Percentiles rank a stretch among this genome's conserved stretches.
Conservation (phyloP, 2,329 filamentous ascomycete genomes). For the Fusarium verticillioides region DNA sequence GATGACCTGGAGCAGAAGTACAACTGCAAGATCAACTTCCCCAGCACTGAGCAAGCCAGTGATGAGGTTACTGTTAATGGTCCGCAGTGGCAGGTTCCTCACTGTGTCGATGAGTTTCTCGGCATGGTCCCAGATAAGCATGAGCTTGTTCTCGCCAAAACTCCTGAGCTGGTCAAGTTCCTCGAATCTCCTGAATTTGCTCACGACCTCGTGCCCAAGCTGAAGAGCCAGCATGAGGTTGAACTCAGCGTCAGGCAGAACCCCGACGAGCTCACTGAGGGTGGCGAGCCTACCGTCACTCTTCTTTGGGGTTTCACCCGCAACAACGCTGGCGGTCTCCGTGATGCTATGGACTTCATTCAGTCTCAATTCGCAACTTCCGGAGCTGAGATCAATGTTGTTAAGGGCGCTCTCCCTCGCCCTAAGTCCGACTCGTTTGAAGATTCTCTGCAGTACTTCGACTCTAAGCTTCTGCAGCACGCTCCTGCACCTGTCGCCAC, state of each 20-base stretch:
- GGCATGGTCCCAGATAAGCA: constrained; percentile 98
- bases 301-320: constrained; percentile 88
- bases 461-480: constrained; percentile 95
- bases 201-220: constrained; percentile 81
- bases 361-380: constrained; percentile 86
- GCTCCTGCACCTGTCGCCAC: constrained; percentile 83
- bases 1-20: constrained; percentile 98
- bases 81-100: constrained; percentile 97
- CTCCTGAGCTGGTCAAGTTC: constrained; percentile 80
- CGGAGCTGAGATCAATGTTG: constrained; percentile 85
- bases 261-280: constrained; percentile 66
- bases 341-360: constrained; percentile 95
- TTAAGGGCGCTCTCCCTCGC: constrained; percentile 96
- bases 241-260: constrained; percentile 80
- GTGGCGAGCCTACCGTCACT: constrained; percentile 67
- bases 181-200: constrained; percentile 85
- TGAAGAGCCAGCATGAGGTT: constrained; percentile 92
- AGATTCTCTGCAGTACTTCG: constrained; percentile 95
- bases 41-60: constrained; percentile 95
- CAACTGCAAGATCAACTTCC: constrained; percentile 99
- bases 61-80: constrained; percentile 96
- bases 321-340: constrained; percentile 94
- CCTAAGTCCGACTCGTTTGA: constrained; percentile 99
- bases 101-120: constrained; percentile 94
- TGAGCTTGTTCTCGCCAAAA: constrained; percentile 85